A percentile compares a stretch with the other conserved stretches of the same genome.
Evolutionary conservation across 2,329 filamentous ascomycete species (phyloP).

Genomic region (Lasiodiplodia sp.): DNA sequence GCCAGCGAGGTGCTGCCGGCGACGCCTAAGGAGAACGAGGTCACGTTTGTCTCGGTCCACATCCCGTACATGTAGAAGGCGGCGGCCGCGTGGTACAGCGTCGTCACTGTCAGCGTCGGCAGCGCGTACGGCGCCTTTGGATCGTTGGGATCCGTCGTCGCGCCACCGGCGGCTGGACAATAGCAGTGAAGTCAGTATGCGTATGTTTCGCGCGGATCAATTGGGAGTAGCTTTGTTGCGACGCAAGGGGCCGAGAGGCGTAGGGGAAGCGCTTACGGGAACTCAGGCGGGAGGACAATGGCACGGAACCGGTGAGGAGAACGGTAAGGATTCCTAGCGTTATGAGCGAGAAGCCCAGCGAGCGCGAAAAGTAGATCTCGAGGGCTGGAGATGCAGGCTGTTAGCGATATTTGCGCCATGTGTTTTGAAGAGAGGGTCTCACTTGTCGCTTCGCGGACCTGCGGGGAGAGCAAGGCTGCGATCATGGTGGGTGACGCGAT

Average conservation of each 20-base stretch:
- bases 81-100: conserved; percentile 67
- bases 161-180: conserved; percentile 38
- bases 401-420: not conserved
- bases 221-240: not conserved
- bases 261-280: not conserved
- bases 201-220: not conserved
- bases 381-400: conserved; percentile 54
- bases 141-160: conserved; percentile 44
- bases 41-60: conserved; percentile 64
- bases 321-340: conserved; percentile 69
- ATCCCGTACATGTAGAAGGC: conserved; percentile 73
- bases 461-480: conserved; percentile 64
- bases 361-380: conserved; percentile 77
- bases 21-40: conserved; percentile 68
- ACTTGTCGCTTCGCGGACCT: conserved; percentile 64
- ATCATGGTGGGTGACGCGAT: conserved; percentile 68
- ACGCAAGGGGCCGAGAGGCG: not conserved
- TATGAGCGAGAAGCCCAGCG: conserved; percentile 72
- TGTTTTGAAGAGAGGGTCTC: conserved; percentile 34
- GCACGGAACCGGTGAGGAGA: conserved; percentile 74
- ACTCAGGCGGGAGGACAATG: conserved; percentile 62
- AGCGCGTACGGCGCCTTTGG: conserved; percentile 59
- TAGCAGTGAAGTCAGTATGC: not conserved
- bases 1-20: conserved; percentile 65
- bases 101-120: conserved; percentile 71